A percentile compares a stretch with the other conserved stretches of the same genome.
Conservation (phyloP, 257 asterid genomes). For the Solanum verrucosum region DNA sequence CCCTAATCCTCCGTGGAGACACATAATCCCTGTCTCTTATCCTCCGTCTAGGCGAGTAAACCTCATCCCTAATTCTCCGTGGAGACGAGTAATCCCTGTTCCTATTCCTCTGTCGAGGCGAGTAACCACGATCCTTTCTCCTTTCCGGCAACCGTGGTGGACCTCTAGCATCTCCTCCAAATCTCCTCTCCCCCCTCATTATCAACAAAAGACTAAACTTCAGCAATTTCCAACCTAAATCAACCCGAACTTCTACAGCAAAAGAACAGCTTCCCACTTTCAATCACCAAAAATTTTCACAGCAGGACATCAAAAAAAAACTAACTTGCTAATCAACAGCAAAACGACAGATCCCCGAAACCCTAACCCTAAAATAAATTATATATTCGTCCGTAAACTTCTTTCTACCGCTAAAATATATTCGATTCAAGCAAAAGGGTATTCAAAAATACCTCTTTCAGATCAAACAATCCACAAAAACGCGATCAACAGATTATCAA, state of each 20-base stretch:
- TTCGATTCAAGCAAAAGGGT: neutral
- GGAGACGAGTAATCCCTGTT: neutral
- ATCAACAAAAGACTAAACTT: neutral
- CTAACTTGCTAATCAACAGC: neutral
- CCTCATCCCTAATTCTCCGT: slow-evolving; percentile 6
- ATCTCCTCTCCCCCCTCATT: slow-evolving; percentile 38
- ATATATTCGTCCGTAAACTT: neutral
- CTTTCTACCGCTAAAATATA: neutral
- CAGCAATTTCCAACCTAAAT: neutral
- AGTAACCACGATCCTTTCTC: neutral
- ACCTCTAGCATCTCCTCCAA: slow-evolving; percentile 13
- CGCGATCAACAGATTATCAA: neutral
- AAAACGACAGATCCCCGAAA: neutral
- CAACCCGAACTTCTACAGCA: neutral
- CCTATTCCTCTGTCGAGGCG: neutral
- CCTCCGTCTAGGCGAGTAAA: neutral
- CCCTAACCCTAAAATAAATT: neutral
- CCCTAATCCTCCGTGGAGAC: slow-evolving; percentile 5
- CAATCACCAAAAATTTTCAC: neutral
- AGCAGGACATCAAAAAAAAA: neutral
- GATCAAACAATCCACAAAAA: neutral
- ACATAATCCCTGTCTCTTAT: neutral
- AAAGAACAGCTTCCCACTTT: neutral
- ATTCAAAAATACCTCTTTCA: neutral
- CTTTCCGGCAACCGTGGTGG: slow-evolving; percentile 16